A percentile compares a stretch with the other conserved stretches of the same genome.
These are phyloP conservation scores for Oidiodendron maius DNA, from an alignment of 495 filamentous ascomycete species.

Conservation along the genomic window DNA sequence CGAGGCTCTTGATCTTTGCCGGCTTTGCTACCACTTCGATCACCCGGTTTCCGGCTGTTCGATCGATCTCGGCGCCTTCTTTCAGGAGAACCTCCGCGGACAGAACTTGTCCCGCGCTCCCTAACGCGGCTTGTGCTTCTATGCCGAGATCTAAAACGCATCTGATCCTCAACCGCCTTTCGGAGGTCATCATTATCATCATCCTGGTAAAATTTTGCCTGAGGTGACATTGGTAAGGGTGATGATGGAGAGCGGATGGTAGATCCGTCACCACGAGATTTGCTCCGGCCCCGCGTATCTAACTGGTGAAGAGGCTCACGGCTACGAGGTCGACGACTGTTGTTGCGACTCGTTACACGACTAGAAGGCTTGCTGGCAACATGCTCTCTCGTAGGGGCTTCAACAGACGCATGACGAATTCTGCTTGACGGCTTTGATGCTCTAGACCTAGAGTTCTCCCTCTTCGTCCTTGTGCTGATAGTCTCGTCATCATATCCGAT, in stretches of 20 bases:
- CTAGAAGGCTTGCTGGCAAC: slow-evolving; percentile 29
- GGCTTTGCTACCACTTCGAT: slow-evolving; percentile 27
- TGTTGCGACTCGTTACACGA: slow-evolving; percentile 36
- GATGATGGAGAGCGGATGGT: slow-evolving; percentile 71
- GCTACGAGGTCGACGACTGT: slow-evolving; percentile 39
- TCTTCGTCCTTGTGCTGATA: slow-evolving; percentile 7
- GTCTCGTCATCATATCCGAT: slow-evolving; percentile 13
- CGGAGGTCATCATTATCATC: slow-evolving; percentile 49
- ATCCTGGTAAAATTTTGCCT: slow-evolving; percentile 30
- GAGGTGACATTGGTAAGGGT: slow-evolving; percentile 61
- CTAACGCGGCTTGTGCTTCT: slow-evolving; percentile 53
- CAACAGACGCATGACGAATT: slow-evolving; percentile 21
- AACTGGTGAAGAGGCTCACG: slow-evolving; percentile 17
- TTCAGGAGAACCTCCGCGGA: slow-evolving; percentile 42
- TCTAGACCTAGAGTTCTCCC: slow-evolving; percentile 18
- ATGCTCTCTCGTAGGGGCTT: slow-evolving; percentile 26
- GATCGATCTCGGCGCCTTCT: slow-evolving; percentile 40
- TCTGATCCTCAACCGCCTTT: slow-evolving; percentile 53
- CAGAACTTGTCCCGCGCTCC: slow-evolving; percentile 38
- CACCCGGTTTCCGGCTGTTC: slow-evolving; percentile 37
- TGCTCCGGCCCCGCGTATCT: slow-evolving; percentile 37
- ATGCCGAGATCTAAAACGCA: slow-evolving; percentile 54
- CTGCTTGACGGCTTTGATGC: slow-evolving; percentile 18
- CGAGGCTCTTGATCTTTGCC: slow-evolving; percentile 17
- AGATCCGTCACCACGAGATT: slow-evolving; percentile 47